Percentiles rank a stretch among this genome's conserved stretches.
Evolutionary conservation across 768 basidiomycete genomes (phyloP).

Genomic region (Zangia roseola): DNA sequence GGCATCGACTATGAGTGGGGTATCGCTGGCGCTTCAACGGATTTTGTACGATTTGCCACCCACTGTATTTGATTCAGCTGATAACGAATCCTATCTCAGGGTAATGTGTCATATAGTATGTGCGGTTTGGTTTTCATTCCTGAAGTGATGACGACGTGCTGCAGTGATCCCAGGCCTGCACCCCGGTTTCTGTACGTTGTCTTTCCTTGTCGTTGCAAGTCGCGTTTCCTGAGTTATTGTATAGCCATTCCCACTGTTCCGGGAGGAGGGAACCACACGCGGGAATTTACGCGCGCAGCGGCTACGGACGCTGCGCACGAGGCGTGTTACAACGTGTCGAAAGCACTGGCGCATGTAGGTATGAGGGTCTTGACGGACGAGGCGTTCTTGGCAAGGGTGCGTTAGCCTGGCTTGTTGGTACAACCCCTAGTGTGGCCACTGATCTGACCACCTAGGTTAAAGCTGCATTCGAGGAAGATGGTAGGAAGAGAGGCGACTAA

Average conservation of each 20-base stretch:
- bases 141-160: not conserved
- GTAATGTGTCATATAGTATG: conserved; percentile 69
- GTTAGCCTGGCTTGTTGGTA: conserved; percentile 7
- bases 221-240: not conserved
- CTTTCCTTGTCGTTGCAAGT: not conserved
- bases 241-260: conserved; percentile 70
- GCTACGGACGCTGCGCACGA: conserved; percentile 59
- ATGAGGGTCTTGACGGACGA: conserved; percentile 67
- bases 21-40: conserved; percentile 72
- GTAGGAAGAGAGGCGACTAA: conserved; percentile 11
- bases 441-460: conserved; percentile 37
- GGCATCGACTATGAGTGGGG: conserved; percentile 61
- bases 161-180: conserved; percentile 65
- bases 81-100: conserved; percentile 8
- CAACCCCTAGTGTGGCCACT: not conserved
- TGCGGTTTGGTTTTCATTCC: not conserved
- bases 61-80: no score
- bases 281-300: conserved; percentile 59
- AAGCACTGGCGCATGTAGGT: conserved; percentile 67
- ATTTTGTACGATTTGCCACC: conserved; percentile 57
- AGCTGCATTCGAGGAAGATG: conserved; percentile 46
- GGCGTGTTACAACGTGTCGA: conserved; percentile 63
- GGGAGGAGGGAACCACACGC: conserved; percentile 76
- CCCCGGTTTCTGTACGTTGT: conserved; percentile 50
- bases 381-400: conserved; percentile 54